Conservation (phyloP, 1,284 basidiomycete species). For the Moesziomyces sp. region DNA sequence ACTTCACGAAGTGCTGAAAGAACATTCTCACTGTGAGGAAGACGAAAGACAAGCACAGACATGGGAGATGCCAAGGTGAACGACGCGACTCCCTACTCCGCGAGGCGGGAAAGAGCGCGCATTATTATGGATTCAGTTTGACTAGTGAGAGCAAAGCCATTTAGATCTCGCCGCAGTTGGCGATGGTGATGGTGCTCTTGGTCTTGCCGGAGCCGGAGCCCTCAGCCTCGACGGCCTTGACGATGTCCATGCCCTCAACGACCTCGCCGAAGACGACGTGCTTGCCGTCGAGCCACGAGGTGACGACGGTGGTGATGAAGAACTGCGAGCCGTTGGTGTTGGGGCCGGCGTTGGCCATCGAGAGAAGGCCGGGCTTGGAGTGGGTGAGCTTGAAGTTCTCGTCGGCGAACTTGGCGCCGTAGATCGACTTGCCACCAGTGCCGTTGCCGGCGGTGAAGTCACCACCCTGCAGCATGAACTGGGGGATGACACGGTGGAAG, state of each 20-base stretch:
- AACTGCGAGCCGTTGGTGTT: conserved; percentile 68
- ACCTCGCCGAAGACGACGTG: conserved; percentile 94
- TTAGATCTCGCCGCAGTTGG: conserved; percentile 64
- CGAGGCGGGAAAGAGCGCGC: background rate
- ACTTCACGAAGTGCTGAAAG: too few species aligned
- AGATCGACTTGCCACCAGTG: conserved; percentile 67
- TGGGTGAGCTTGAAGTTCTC: conserved; percentile 65
- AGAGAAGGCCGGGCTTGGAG: conserved; percentile 60
- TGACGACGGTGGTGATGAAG: conserved; percentile 66
- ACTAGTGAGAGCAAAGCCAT: background rate
- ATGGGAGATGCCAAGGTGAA: background rate
- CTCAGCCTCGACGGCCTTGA: conserved; percentile 64
- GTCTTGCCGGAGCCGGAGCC: conserved; percentile 62
- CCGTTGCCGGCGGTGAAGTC: conserved; percentile 67
- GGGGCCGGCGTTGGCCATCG: conserved; percentile 70
- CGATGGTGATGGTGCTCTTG: conserved; percentile 62
- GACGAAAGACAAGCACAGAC: too few species aligned
- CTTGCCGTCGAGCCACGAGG: conserved; percentile 84
- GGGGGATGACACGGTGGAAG: conserved; percentile 75
- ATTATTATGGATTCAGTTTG: background rate
- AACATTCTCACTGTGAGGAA: too few species aligned
- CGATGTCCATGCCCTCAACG: conserved; percentile 64
- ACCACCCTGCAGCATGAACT: conserved; percentile 72
- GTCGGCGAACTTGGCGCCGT: conserved; percentile 60
- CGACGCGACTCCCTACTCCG: background rate